A percentile compares a stretch with the other conserved stretches of the same genome.
These are phyloP conservation scores for Dryadomyces sulphureus DNA, from an alignment of 2,329 filamentous ascomycete genomes.

Conservation along the genomic window DNA sequence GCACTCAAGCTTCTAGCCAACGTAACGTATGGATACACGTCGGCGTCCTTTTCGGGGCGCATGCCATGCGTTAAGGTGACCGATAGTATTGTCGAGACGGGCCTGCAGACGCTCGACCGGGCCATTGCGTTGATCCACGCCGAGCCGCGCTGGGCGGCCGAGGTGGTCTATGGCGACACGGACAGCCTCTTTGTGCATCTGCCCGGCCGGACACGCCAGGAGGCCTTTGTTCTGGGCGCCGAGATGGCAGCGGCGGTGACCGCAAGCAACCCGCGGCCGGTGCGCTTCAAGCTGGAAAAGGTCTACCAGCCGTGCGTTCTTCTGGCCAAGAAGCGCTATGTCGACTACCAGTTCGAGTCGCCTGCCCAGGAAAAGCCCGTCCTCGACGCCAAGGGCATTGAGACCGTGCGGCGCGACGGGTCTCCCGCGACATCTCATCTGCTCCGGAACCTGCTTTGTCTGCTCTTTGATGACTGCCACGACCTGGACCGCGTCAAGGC, in stretches of 20 bases:
- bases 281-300: conserved; percentile 97
- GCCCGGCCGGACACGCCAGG: conserved; percentile 69
- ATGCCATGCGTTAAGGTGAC: conserved; percentile 98
- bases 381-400: conserved; percentile 96
- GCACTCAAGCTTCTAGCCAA: conserved; percentile 96
- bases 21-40: conserved; percentile 96
- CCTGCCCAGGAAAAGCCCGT: conserved; percentile 62
- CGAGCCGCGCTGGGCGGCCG: conserved; percentile 73
- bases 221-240: conserved; percentile 84
- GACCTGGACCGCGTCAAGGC: conserved; percentile 78
- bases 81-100: conserved; percentile 95
- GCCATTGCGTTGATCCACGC: conserved; percentile 89
- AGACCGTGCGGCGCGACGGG: conserved; percentile 88
- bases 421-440: conserved; percentile 95
- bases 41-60: conserved; percentile 86
- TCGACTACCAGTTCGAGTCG: conserved; percentile 91
- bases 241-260: conserved; percentile 85
- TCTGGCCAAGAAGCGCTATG: conserved; percentile 93
- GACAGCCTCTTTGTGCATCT: conserved; percentile 89
- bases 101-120: conserved; percentile 83
- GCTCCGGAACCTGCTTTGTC: conserved; percentile 77
- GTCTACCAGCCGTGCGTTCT: conserved; percentile 93
- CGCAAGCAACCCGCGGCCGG: conserved; percentile 72
- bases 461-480: conserved; percentile 68
- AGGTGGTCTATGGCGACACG: conserved; percentile 96